Evolutionary conservation across 1,284 basidiomycete species (phyloP), one percentile per base, ranked within the genome.

Genomic region (Rhodofomes roseus): DNA sequence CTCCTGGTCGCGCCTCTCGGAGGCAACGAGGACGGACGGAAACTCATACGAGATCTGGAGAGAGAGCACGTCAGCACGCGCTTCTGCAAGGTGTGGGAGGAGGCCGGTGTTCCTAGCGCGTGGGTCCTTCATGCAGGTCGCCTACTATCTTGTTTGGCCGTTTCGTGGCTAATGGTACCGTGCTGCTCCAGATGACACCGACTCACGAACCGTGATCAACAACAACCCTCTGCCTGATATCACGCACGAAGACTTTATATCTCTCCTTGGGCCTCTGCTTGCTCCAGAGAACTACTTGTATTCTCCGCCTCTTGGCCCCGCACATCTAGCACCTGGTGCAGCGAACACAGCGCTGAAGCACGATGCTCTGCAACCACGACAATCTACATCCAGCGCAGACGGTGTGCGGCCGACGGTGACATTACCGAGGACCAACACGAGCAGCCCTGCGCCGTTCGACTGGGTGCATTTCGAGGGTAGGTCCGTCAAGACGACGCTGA

Each of bases 201-300:
- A 83, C 68, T 74, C 80, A 7, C 81, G 82, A 37, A 85, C 89
- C 6, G 85, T 92, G 53, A 83, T 92, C 66, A 91, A 93, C 72
- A 90, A 93, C 71, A 93, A 92, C 66, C 90, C 91, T 2, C 77
- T 93, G 5, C 90, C 90, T 1, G 90, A 93, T 65, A 84, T 92
- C 62, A 87, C 89, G 0, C 90, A 92, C 64, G 90, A 92, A 62
- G 90, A 93, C 65, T 93, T 93, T 65, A 84, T 93, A 36, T 81
- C 86, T 4, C 75, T 90, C 37, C 77, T 92, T 1, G 88, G 90
- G 0, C 91, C 90, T 14, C 70, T 92, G 20, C 81, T 93, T 25
- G 87, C 85, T 0, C 89, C 89, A 9, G 90, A 91, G 68, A 91
- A 92, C 68, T 92, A 87, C 64, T 70, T 72, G 31, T 71, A 73